Evolutionary conservation across 192 early-diverging fungal species (phyloP), one percentile per base, ranked within the genome.

Genomic region (Gigaspora rosea): DNA sequence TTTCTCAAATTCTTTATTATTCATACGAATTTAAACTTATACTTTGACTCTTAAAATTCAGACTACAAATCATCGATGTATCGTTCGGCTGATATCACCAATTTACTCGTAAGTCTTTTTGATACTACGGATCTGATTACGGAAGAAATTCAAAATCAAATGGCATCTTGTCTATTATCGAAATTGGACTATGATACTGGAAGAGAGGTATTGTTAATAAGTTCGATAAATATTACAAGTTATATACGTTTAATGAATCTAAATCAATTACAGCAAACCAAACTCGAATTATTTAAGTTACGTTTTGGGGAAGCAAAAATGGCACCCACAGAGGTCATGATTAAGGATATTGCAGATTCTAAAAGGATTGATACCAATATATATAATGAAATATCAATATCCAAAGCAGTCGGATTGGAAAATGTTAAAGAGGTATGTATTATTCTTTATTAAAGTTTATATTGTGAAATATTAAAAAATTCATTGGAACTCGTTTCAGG

Each of bases 321-420:
- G 51, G 85, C 89, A 35, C 79, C 84, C 32, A 91, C 91, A 69
- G 92, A 94, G 68, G 92, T 95, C 8, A 95, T 95, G 93, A 82
- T 95, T 6, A 92, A 91, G 71, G 93, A 95, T 66, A 78, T 94
- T 36, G 87, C 89, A 13, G 92, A 93, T 51, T 94, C 93, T 0
- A 88, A 89, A 51, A 84, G 93, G 27, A 81, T 91, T 12, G 85
- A 89, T 50, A 41, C 35, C 10, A 22, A 41, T 58, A 16, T 56
- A 27, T 27, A 27, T 50, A 33, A 15, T 63, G 51, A 46, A 5
- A 15, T 13, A 13, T 7, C 51, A 13, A 52, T 52, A 13, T 52
- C 51, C 11, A 52, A 7, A 52, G 51, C 15, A 52, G 51, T 7
- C 11, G 51, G 51, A 52, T 52, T 52, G 15, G 15, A 52, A 52